Base-by-base conservation (phyloP, 1,284 basidiomycete species). In the Fomitopsis schrenkii region DNA sequence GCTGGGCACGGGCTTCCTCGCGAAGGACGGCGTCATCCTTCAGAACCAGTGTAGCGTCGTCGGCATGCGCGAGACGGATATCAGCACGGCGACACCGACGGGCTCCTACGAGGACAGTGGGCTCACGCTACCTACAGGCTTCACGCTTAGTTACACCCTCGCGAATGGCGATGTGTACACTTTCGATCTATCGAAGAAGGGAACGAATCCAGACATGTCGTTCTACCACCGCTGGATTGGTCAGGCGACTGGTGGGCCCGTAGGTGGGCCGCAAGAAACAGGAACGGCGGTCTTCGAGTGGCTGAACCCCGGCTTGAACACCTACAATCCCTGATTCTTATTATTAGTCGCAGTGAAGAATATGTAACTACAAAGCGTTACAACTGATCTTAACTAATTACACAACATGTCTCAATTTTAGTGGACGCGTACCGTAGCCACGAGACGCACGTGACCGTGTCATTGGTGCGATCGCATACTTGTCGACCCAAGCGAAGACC, bases 201-300 rank as follows among this genome's bases (percentile, higher is more conserved):
- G 58, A 3, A 64, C 61, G 35, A 64, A 68, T 50, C 66, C 67
- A 9, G 66, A 68, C 57, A 45, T 64, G 44, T 55, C 41, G 26
- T 58, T 68, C 45, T 72, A 72, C 48, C 70, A 71, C 41, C 65
- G 70, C 6, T 69, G 67, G 65, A 64, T 70, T 10, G 71, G 69
- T n/a, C 52, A 54, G 2, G 67, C 66, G 26, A 60, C 55, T 2
- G 71, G 70, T 17, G 70, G 71, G 6, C 67, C 64, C 55, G 68
- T 65, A 26, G 66, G 68, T 19, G 66, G 64, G 15, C 48, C 57
- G 48, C 60, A 63, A 50, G 58, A 46, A 44, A 59, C 52, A 42
- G 70, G 63, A 8, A 52, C 61, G 53, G 59, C 66, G 35, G 57
- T 68, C 22, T 70, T 68, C 53, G 70, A 72, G 59, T 72, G 70